Base-by-base conservation (phyloP, 371 early-diverging fungal species). In the Neoconidiobolus thromboides region DNA sequence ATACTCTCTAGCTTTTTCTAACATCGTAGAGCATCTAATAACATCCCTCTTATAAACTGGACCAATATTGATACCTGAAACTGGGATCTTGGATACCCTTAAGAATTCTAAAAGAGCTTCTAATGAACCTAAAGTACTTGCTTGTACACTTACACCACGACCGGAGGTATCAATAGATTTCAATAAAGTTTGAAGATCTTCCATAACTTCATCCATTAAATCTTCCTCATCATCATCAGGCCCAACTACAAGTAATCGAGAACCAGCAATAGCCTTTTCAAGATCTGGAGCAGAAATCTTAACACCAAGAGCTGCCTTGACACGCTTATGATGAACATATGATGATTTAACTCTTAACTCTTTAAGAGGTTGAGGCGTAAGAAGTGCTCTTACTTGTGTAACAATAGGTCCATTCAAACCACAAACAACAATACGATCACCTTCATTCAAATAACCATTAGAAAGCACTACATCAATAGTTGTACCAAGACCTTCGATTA, bases 401-500 rank as follows among this genome's bases (percentile, higher is more conserved):
- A 86, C 84, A 63, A 99, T 97, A 1, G 99, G 91, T 0, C 99
- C 99, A 60, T 97, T 86, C 50, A 97, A 73, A 68, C 98, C 98
- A 69, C 98, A 97, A 39, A 99, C 70, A 2, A 90, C 93, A 60
- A 99, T 97, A 59, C 87, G 82, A 71, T 99, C 99, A 51, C 99
- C 98, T 77, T 98, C 98, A 64, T 84, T 80, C 64, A 99, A 71
- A 58, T 87, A 82, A 68, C 99, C 99, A 73, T 99, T 99, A 39
- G 92, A 90, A 62, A 99, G 79, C 51, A 99, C 87, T 48, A 96
- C 99, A 78, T 99, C 99, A 62, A 99, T 89, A 0, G 99, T 97
- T 0, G 94, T 94, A 64, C 99, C 99, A 57, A 92, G 81, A 64
- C 99, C 99, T 76, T 99, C 99, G 68, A 96, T 87, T n/a, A 96